These are phyloP conservation scores for Trypanosoma avium DNA, from an alignment of 208 protist genomes.

Conservation along the genomic window DNA sequence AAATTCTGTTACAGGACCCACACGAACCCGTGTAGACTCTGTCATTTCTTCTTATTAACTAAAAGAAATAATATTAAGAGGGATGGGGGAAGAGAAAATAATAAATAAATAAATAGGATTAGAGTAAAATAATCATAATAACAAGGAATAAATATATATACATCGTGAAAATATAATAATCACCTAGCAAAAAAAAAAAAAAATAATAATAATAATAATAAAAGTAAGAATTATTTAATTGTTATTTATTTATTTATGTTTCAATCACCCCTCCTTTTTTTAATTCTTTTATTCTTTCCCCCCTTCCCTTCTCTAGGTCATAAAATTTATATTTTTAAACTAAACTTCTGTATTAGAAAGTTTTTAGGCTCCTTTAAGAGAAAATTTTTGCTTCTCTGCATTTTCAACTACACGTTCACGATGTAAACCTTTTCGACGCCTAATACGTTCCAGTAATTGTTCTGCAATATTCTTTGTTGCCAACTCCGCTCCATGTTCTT, in stretches of 20 bases:
- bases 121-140: slow-evolving; percentile 1
- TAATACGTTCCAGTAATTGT: slow-evolving; percentile 81
- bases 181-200: slow-evolving; percentile 1
- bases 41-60: neutral
- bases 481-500: slow-evolving; percentile 93
- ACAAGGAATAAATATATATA: slow-evolving; percentile 6
- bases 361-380: slow-evolving; percentile 76
- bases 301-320: slow-evolving; percentile 12
- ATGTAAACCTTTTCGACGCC: slow-evolving; percentile 85
- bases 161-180: neutral
- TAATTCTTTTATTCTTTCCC: slow-evolving; percentile 7
- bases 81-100: too few relatives aligned
- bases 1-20: slow-evolving; percentile 16
- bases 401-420: slow-evolving; percentile 82
- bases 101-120: neutral
- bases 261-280: neutral
- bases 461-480: slow-evolving; percentile 86
- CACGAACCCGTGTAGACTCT: slow-evolving; percentile 18
- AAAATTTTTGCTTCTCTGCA: slow-evolving; percentile 92
- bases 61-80: too few relatives aligned
- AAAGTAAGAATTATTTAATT: neutral
- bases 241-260: neutral
- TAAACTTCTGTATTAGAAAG: neutral
- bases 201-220: neutral
- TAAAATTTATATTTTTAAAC: slow-evolving; percentile 1